A percentile compares a stretch with the other conserved stretches of the same genome.
These are phyloP conservation scores for Clarireedia paspali DNA, from an alignment of 2,329 filamentous ascomycete species.

Conservation along the genomic window DNA sequence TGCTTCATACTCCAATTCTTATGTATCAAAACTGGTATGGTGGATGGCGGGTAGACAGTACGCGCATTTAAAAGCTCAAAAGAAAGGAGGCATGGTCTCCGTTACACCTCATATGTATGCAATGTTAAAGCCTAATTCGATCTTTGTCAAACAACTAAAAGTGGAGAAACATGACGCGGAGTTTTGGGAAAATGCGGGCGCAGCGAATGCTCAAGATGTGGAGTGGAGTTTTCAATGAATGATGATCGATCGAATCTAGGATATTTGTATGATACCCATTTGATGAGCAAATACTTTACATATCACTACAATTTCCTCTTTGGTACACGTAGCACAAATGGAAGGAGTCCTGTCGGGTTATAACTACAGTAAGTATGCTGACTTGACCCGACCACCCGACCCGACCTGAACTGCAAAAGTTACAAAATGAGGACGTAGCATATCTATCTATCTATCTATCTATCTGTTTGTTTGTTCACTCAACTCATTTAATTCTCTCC, in stretches of 20 bases:
- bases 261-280: no score
- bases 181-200: neutral
- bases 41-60: conserved; percentile 26
- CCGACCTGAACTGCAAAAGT: no score
- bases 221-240: neutral
- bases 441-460: no score
- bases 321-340: no score
- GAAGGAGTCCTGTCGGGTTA: no score
- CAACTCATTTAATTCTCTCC: no score
- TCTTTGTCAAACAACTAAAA: conserved; percentile 1
- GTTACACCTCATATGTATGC: conserved; percentile 16
- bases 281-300: no score
- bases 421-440: no score
- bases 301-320: no score
- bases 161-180: neutral
- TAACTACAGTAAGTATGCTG: no score
- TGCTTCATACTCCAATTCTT: conserved; percentile 7
- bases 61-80: conserved; percentile 20
- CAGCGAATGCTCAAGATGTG: neutral
- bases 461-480: no score
- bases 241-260: neutral
- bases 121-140: conserved; percentile 15
- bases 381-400: no score
- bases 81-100: neutral
- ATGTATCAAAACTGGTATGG: conserved; percentile 19